phyloP scores from a whole-genome alignment of 139 green algal genomes.

The Chloropicon primus region DNA sequence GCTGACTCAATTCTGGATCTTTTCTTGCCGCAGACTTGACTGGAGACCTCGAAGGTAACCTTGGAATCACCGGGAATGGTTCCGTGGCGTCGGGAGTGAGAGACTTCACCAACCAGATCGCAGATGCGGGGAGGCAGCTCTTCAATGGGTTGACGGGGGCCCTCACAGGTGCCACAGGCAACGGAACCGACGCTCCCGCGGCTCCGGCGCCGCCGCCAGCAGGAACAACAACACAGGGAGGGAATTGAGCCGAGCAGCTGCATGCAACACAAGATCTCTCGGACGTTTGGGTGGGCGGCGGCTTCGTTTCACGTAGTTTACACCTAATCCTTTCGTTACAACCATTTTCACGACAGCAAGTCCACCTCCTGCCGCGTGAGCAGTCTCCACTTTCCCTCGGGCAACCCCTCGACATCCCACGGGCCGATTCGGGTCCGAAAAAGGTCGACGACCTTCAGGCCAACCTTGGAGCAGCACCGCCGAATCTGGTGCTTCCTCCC shows the following conservation, averaged over 20 bases:
- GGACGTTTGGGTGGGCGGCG: too few relatives aligned
- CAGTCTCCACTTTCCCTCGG: background rate
- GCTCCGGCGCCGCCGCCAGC: too few relatives aligned
- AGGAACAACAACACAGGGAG: too few relatives aligned
- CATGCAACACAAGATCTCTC: too few relatives aligned
- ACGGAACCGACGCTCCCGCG: too few relatives aligned
- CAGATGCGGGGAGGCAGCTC: background rate
- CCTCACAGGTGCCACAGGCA: background rate
- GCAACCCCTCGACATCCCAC: background rate
- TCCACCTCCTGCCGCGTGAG: background rate
- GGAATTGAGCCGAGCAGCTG: too few relatives aligned
- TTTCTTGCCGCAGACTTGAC: background rate
- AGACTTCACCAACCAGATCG: background rate
- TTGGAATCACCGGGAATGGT: background rate
- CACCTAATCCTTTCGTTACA: background rate
- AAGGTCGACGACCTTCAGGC: background rate
- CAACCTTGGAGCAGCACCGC: background rate
- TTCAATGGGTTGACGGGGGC: background rate
- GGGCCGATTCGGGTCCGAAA: background rate
- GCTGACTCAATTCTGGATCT: background rate
- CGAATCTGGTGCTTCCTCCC: background rate
- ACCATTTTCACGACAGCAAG: background rate
- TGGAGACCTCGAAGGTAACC: background rate
- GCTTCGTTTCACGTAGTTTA: too few relatives aligned
- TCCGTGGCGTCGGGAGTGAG: background rate